Evolutionary conservation across 2,329 filamentous ascomycete species (phyloP).

Genomic region (Exserohilum rostratum): DNA sequence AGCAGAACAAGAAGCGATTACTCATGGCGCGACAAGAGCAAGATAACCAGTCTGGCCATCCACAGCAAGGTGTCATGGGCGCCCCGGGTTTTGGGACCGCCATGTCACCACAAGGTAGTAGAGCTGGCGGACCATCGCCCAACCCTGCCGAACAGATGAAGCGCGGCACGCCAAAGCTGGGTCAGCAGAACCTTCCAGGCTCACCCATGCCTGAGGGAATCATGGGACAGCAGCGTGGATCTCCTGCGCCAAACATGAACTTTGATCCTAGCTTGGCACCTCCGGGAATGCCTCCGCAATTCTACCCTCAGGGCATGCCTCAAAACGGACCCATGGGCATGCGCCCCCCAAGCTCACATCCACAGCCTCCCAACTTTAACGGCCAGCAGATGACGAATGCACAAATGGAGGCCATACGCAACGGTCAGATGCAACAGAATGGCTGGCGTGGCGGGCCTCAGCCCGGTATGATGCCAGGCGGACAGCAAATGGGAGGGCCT

Average conservation of each 20-base stretch:
- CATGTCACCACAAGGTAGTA: slow-evolving; percentile 71
- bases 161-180: slow-evolving; percentile 76
- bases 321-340: slow-evolving; percentile 55
- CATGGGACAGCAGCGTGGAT: slow-evolving; percentile 66
- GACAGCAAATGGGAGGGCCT: slow-evolving; percentile 57
- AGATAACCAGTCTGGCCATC: slow-evolving; percentile 65
- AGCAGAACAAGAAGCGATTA: slow-evolving; percentile 85
- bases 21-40: slow-evolving; percentile 84
- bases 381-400: slow-evolving; percentile 66
- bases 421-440: slow-evolving; percentile 47
- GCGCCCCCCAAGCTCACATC: slow-evolving; percentile 57
- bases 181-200: slow-evolving; percentile 67
- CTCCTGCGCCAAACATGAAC: slow-evolving; percentile 62
- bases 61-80: slow-evolving; percentile 55
- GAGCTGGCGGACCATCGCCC: slow-evolving; percentile 74
- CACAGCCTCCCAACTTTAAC: slow-evolving; percentile 62
- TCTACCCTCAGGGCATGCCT: slow-evolving; percentile 41
- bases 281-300: slow-evolving; percentile 50
- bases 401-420: slow-evolving; percentile 57
- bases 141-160: slow-evolving; percentile 81
- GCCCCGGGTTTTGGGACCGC: slow-evolving; percentile 66
- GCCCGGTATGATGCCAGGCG: slow-evolving; percentile 62
- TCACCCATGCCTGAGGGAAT: slow-evolving; percentile 74
- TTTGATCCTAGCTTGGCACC: slow-evolving; percentile 61
- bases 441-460: slow-evolving; percentile 45